Evolutionary conservation across 2,329 filamentous ascomycete species (phyloP), one percentile per base, ranked within the genome.

Genomic region (Colletotrichum melonis): DNA sequence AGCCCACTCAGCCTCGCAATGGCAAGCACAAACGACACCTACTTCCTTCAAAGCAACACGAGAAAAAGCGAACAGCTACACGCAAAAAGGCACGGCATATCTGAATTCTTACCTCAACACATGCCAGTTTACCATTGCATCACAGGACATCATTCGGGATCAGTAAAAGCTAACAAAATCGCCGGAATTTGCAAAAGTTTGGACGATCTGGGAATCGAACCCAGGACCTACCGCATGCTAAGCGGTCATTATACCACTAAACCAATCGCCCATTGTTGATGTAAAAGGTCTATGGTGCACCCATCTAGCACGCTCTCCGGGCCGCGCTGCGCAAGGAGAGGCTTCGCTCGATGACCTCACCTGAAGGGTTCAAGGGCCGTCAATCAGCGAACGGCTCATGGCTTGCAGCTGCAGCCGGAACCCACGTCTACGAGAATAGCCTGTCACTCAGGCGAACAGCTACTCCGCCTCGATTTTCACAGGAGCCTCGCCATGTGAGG

Each of bases 161-260:
- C 22, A 24, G 22, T 24, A 24, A 24, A 24, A 24, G 2, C 2
- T 24, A 24, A 24, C 22, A 2, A 24, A 24, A 24, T 24, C 22
- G 22, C 22, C 22, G 22, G 2, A 24, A 24, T n/a, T n/a, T n/a
- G n/a, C n/a, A 57, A 68, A 72, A 58, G 22, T 3, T 1, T 72
- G 69, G 69, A 72, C 69, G 69, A 72, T 68, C 69, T 46, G 69
- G 69, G 69, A 72, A 72, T 72, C 69, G 69, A 72, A 72, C 69
- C 69, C 69, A 46, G 70, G 70, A 72, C 70, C 70, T 69, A 67
- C 66, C 70, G 66, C 70, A 72, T 72, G 70, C 70, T 72, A 72
- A 72, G 70, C 70, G 70, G 66, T 67, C 66, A 72, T 72, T 69
- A 72, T 72, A 72, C 70, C 70, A 72, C 70, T 72, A 72, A 72